Percentiles rank a stretch among this genome's conserved stretches.
These are phyloP conservation scores for Butyriboletus loyo DNA, from an alignment of 768 basidiomycete species.

Conservation along the genomic window DNA sequence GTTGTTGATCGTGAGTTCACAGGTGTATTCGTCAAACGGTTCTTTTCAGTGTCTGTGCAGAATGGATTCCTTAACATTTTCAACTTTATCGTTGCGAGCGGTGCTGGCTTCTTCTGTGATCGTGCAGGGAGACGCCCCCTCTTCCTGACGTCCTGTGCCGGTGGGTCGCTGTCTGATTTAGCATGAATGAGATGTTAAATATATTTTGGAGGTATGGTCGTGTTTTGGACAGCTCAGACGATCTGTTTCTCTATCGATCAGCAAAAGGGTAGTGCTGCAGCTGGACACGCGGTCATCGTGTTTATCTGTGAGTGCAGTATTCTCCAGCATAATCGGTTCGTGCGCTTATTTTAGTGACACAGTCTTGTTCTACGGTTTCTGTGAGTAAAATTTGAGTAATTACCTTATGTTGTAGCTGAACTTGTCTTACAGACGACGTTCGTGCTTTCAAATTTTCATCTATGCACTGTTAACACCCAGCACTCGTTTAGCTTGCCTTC, in stretches of 20 bases:
- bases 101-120: conserved; percentile 48
- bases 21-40: not conserved
- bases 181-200: conserved; percentile 29
- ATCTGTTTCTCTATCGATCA: conserved; percentile 34
- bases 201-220: conserved; percentile 38
- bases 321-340: not conserved
- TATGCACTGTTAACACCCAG: not conserved
- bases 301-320: conserved; percentile 38
- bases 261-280: conserved; percentile 21
- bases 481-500: conserved; percentile 32
- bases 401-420: not conserved
- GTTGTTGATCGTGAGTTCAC: conserved; percentile 35
- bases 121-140: conserved; percentile 47
- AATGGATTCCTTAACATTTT: conserved; percentile 55
- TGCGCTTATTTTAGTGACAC: not conserved
- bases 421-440: conserved; percentile 29
- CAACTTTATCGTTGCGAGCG: conserved; percentile 53
- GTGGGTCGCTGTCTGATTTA: conserved; percentile 23
- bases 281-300: conserved; percentile 43
- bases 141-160: conserved; percentile 46
- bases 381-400: conserved; percentile 15
- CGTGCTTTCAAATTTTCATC: not conserved
- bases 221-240: conserved; percentile 40
- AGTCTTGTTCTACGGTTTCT: conserved; percentile 41
- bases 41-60: conserved; percentile 21